A percentile compares a stretch with the other conserved stretches of the same genome.
phyloP scores from a whole-genome alignment of 352 stramenopile genomes.

The Phytophthora hybrid region DNA sequence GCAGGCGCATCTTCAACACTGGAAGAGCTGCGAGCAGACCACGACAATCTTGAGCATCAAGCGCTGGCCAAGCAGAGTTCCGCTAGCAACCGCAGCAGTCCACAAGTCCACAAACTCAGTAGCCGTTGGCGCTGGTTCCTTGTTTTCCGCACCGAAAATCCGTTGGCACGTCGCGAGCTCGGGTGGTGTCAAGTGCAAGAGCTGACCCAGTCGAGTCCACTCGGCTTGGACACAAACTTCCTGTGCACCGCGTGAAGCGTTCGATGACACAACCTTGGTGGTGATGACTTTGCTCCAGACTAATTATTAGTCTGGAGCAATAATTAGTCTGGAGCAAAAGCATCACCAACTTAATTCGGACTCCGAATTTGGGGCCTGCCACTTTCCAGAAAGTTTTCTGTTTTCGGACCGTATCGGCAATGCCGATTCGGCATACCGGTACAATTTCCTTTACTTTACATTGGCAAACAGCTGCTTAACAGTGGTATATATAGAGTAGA shows the following conservation, averaged over 20 bases:
- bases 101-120: constrained; percentile 81
- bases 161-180: constrained; percentile 58
- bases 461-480: background rate
- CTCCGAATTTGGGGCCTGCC: background rate
- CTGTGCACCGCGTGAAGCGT: constrained; percentile 60
- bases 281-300: too few species aligned
- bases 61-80: constrained; percentile 64
- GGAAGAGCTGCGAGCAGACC: constrained; percentile 39
- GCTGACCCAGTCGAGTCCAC: constrained; percentile 59
- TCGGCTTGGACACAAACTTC: constrained; percentile 56
- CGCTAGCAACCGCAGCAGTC: constrained; percentile 74
- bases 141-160: constrained; percentile 48
- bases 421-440: background rate
- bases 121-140: constrained; percentile 36
- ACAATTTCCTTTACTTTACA: background rate
- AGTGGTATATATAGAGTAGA: background rate
- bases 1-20: constrained; percentile 42
- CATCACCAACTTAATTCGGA: too few species aligned
- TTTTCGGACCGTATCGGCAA: background rate
- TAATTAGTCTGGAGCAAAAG: too few species aligned
- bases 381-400: too few species aligned
- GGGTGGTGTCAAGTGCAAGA: constrained; percentile 50
- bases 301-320: too few species aligned
- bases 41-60: constrained; percentile 35
- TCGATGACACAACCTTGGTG: background rate